Evolutionary conservation across 805 yeast species (phyloP), one percentile per base, ranked within the genome.

Genomic region (Peterozyma toletana): DNA sequence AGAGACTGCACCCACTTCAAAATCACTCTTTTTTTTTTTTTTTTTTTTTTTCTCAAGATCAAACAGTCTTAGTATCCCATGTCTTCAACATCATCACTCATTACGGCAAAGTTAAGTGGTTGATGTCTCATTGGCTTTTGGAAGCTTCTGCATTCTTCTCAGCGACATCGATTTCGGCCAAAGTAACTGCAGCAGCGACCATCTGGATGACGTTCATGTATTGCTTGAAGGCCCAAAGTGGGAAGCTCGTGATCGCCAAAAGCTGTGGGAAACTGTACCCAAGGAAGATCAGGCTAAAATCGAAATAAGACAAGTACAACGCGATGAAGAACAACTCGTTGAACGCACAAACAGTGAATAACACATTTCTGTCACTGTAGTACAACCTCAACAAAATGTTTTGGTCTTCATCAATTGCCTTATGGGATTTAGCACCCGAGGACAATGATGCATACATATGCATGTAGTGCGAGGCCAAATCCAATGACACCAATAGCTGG

Each of bases 381-480:
- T 93, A 93, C 50, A 91, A 72, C 53, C 82, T 78, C 59, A 93
- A 72, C 45, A 93, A 70, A 70, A 79, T 74, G 49, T 85, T 81
- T 30, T 80, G 73, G 52, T 81, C 79, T 54, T 79, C 73, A 44
- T 78, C 83, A 44, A 95, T 84, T 49, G 77, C 75, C 70, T 93
- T 93, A 67, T 93, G 99, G 37, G 90, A 79, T 9, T 75, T 60
- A 3, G 85, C 80, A 15, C 98, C 98, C 34, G 80, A 69, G 42
- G 81, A 74, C 54, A 90, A 69, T 67, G 88, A 85, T 36, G 98
- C 96, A 63, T 90, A 90, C 99, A 93, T 93, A 68, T 93, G 99
- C 86, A 93, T 86, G 67, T 93, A 93, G 62, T 93, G 99, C 42
- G 95, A 85, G 2, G 97, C 89, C 55, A 93, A 73, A 58, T 86